A percentile compares a stretch with the other conserved stretches of the same genome.
Conservation (phyloP, 2,329 filamentous ascomycete genomes). For the Malbranchea zuffiana region DNA sequence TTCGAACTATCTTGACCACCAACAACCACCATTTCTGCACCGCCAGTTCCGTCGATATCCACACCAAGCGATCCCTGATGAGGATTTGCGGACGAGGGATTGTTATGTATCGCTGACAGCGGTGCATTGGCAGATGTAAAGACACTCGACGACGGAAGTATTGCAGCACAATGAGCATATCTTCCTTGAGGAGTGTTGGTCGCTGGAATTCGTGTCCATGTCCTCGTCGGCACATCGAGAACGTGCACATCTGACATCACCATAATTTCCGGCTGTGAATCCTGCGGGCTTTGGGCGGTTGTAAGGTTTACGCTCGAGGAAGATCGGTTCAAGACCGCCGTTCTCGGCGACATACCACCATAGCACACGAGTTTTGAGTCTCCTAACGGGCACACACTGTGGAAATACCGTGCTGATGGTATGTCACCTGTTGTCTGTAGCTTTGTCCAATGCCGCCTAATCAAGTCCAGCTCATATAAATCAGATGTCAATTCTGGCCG, state of each 20-base stretch:
- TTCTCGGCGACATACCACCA: constrained; percentile 86
- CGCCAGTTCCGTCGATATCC: constrained; percentile 78
- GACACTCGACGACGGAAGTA: constrained; percentile 74
- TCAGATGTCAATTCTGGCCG: constrained; percentile 78
- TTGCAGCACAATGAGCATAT: constrained; percentile 92
- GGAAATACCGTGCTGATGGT: constrained; percentile 87
- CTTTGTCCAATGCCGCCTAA: constrained; percentile 86
- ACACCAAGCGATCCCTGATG: constrained; percentile 84
- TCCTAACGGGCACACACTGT: constrained; percentile 86
- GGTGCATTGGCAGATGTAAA: constrained; percentile 80
- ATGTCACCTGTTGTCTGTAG: constrained; percentile 73
- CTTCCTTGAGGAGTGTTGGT: constrained; percentile 79
- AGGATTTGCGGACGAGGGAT: constrained; percentile 67
- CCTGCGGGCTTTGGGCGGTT: constrained; percentile 39
- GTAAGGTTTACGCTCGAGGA: constrained; percentile 28
- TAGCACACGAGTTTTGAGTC: constrained; percentile 97
- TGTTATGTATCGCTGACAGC: constrained; percentile 78
- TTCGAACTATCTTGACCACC: constrained; percentile 96
- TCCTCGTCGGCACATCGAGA: constrained; percentile 71
- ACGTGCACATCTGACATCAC: constrained; percentile 99
- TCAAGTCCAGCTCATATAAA: constrained; percentile 85
- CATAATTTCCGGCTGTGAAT: constrained; percentile 72
- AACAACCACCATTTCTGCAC: constrained; percentile 93
- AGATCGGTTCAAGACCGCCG: constrained; percentile 38
- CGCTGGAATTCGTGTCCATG: constrained; percentile 75